Conservation (phyloP, 1,139 yeast genomes). For the Meyerozyma guilliermondii region DNA sequence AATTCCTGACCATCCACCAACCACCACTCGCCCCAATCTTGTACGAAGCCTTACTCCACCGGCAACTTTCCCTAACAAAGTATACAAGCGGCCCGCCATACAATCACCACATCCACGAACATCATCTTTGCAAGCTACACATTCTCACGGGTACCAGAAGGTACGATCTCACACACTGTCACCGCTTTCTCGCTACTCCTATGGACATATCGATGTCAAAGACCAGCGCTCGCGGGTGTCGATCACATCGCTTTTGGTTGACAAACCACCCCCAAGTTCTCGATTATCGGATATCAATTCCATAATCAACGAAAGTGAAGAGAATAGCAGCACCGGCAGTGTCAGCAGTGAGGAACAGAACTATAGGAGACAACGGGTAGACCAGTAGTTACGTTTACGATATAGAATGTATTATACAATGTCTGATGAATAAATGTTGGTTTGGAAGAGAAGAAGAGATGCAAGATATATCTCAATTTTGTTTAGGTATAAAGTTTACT, state of each 20-base stretch:
- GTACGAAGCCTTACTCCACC: conserved; percentile 13
- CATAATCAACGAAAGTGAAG: conserved; percentile 7
- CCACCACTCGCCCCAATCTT: conserved; percentile 1
- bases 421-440: conserved; percentile 4
- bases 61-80: conserved; percentile 4
- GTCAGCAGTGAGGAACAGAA: neutral
- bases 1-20: neutral
- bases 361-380: neutral
- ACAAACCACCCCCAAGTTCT: conserved; percentile 5
- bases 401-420: conserved; percentile 1
- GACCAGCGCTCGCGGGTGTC: conserved; percentile 20
- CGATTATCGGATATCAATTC: conserved; percentile 10
- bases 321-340: neutral
- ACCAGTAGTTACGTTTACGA: conserved; percentile 2
- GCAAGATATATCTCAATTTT: too few relatives aligned
- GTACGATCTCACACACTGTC: conserved; percentile 2
- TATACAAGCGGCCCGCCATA: neutral
- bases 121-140: conserved; percentile 1
- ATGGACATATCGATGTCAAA: conserved; percentile 3
- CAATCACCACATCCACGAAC: conserved; percentile 2
- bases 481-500: too few relatives aligned
- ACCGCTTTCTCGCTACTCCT: conserved; percentile 2
- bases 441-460: too few relatives aligned
- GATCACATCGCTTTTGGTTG: conserved; percentile 28
- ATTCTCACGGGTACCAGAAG: conserved; percentile 2